Base-by-base conservation (phyloP, 768 basidiomycete genomes). In the Lactarius trivialis region DNA sequence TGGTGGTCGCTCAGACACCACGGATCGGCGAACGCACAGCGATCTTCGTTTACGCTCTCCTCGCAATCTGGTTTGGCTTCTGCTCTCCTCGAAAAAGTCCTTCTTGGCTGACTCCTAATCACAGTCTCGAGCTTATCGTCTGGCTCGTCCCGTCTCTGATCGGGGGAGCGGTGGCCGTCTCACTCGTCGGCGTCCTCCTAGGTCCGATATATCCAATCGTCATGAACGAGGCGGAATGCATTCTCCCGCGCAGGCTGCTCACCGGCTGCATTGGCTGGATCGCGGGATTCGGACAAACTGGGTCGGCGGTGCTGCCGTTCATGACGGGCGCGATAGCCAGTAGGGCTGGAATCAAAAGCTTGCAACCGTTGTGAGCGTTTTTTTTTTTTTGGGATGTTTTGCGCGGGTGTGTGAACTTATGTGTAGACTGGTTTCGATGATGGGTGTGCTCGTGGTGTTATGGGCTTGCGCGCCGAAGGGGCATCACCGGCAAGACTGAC, bases 81-180 rank as follows among this genome's bases (percentile, higher is more conserved):
- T 15, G 73, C 69, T 49, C 21, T 55, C 55, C 11, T 15, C 52
- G 19, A n/a, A n/a, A n/a, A n/a, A 15, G 36, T 50, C 3, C 3
- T 17, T 39, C 3, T 24, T 12, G 30, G 30, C 39, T 57, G 33
- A 36, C 6, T 26, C 30, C 17, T 19, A 33, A 34, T 53, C n/a
- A n/a, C 61, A 82, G 78, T 15, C 73, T 86, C 30, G 80, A 85
- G 65, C 68, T 86, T 39, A 70, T 81, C 36, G 73, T 86, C 11
- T 87, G 86, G 85, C 72, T 81, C 4, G 80, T 81, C 0, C 80
- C 81, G 1, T 77, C 76, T 5, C 71, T 88, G 48, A 71, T 84
- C 30, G 81, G 78, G 21, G 78, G 77, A 45, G 85, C 82, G 0
- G 73, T 86, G 7, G 76, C 79, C 12, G 78, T 82, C 53, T 74